These are phyloP conservation scores for Gaeumannomyces sp. DNA, from an alignment of 2,329 filamentous ascomycete species.

Conservation along the genomic window DNA sequence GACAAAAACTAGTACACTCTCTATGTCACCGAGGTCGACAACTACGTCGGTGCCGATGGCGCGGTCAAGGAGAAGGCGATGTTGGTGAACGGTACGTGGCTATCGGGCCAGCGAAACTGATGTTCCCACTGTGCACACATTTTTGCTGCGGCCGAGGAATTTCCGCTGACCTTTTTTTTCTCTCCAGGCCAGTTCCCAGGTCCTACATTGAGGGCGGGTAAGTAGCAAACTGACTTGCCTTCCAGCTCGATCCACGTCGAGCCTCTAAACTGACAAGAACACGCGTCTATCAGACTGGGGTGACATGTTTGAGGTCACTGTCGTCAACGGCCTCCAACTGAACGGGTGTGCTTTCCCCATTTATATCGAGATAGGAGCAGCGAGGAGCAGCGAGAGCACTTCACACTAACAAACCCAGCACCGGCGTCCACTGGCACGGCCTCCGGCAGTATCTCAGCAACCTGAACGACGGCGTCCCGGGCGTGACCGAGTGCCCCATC, in stretches of 20 bases:
- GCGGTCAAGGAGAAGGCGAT: conserved; percentile 16
- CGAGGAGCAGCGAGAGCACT: too few species aligned
- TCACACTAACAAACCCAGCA: background rate
- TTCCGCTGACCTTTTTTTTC: background rate
- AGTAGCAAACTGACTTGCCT: background rate
- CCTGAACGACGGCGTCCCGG: conserved; percentile 36
- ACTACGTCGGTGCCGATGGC: conserved; percentile 17
- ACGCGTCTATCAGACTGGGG: conserved; percentile 34
- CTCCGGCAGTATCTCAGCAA: conserved; percentile 36
- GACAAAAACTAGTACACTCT: conserved; percentile 15
- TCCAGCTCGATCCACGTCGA: background rate
- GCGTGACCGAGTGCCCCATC: conserved; percentile 37
- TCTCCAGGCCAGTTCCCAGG: conserved; percentile 13
- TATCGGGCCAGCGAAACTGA: too few species aligned
- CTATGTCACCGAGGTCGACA: conserved; percentile 15
- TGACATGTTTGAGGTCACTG: conserved; percentile 49
- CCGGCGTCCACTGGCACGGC: conserved; percentile 42
- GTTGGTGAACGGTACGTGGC: conserved; percentile 16
- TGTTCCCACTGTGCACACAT: too few species aligned
- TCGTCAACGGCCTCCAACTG: conserved; percentile 57
- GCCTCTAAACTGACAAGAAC: background rate
- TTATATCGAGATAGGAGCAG: too few species aligned
- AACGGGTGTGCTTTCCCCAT: conserved; percentile 21
- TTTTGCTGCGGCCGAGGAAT: too few species aligned
- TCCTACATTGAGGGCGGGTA: conserved; percentile 8